phyloP scores from a whole-genome alignment of 306 rosid species.

The Dalbergia cochinchinensis region DNA sequence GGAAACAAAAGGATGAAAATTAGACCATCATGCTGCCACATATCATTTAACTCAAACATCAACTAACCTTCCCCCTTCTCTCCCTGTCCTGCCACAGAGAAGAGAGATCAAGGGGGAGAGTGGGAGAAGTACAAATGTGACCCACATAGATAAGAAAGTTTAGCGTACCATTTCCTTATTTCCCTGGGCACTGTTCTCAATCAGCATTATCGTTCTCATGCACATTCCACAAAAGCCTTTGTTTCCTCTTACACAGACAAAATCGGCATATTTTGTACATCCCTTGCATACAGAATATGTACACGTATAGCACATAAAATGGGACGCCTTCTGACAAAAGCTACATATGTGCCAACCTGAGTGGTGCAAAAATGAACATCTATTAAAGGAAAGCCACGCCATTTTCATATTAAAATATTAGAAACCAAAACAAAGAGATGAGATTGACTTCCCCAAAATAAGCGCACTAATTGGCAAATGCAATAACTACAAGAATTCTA shows the following conservation, averaged over 20 bases:
- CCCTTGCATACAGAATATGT: conserved; percentile 92
- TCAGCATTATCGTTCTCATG: conserved; percentile 87
- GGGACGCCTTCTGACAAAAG: conserved; percentile 78
- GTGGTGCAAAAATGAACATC: conserved; percentile 28
- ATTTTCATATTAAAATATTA: conserved; percentile 27
- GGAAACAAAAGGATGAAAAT: conserved; percentile 28
- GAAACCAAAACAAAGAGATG: conserved; percentile 12
- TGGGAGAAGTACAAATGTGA: neutral
- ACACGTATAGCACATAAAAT: conserved; percentile 96
- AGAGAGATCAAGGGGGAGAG: neutral
- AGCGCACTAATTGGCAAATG: conserved; percentile 29
- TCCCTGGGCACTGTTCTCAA: conserved; percentile 73
- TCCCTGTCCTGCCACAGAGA: neutral
- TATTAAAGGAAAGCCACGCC: neutral
- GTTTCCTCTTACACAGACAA: conserved; percentile 79
- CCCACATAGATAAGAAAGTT: conserved; percentile 41
- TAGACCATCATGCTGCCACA: conserved; percentile 20
- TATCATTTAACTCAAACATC: conserved; percentile 22
- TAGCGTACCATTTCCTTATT: conserved; percentile 75
- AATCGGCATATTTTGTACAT: conserved; percentile 84
- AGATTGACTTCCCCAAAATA: conserved; percentile 19
- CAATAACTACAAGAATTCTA: neutral
- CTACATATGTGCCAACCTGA: conserved; percentile 99
- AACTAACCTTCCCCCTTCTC: conserved; percentile 5
- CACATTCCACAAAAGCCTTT: conserved; percentile 93